Evolutionary conservation across 768 basidiomycete genomes (phyloP).

Genomic region (Artomyces pyxidatus): DNA sequence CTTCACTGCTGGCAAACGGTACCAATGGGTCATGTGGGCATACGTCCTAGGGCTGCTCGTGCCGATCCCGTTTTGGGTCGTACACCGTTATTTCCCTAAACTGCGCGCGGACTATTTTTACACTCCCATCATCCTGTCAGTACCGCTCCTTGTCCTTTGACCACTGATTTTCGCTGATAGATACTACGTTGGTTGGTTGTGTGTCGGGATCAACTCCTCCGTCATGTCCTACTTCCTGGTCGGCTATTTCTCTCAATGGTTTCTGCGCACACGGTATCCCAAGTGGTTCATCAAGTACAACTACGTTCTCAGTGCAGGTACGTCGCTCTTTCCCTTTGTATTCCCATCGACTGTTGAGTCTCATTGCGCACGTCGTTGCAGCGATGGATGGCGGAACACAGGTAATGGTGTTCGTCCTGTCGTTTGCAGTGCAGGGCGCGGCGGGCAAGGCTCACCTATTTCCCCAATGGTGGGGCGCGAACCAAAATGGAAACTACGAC

Average conservation of each 20-base stretch:
- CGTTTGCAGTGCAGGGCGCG: conserved; percentile 35
- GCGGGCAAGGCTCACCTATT: conserved; percentile 40
- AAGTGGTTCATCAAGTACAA: conserved; percentile 35
- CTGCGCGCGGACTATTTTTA: conserved; percentile 38
- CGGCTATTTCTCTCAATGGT: conserved; percentile 41
- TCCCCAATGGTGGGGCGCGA: conserved; percentile 50
- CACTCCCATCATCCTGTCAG: conserved; percentile 37
- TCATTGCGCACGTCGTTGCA: conserved; percentile 4
- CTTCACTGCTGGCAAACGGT: conserved; percentile 18
- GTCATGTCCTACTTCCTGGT: conserved; percentile 34
- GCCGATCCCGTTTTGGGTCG: conserved; percentile 47
- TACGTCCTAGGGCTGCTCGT: conserved; percentile 41
- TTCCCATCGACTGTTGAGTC: not conserved
- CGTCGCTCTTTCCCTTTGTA: not conserved
- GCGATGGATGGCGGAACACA: conserved; percentile 33
- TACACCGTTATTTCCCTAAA: conserved; percentile 36
- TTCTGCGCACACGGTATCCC: conserved; percentile 35
- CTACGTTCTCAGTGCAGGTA: conserved; percentile 30
- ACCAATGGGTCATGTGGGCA: conserved; percentile 42
- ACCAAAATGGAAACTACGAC: conserved; percentile 37
- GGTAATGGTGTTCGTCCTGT: conserved; percentile 34
- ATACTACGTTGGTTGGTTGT: conserved; percentile 41
- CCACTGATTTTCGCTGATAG: conserved; percentile 15
- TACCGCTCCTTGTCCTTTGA: not conserved
- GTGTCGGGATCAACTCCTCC: conserved; percentile 43